These are phyloP conservation scores for Neurospora discreta DNA, from an alignment of 495 filamentous ascomycete species.

Conservation along the genomic window DNA sequence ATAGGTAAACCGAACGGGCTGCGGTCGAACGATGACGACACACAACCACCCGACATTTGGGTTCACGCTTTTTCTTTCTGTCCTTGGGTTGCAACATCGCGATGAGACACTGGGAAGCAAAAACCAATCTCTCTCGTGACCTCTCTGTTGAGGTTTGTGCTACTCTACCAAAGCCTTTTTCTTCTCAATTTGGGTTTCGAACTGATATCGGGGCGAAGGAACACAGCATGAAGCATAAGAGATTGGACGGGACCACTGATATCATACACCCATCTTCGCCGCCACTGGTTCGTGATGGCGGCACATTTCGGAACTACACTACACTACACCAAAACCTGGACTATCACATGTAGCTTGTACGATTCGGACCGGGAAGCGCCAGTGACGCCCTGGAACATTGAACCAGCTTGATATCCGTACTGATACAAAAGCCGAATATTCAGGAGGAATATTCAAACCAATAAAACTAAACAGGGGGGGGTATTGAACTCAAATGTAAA, in stretches of 20 bases:
- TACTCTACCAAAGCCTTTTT: background rate
- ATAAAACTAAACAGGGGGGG: background rate
- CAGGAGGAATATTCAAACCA: background rate
- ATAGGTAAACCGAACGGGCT: background rate
- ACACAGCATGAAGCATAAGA: background rate
- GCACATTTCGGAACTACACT: background rate
- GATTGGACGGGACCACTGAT: background rate
- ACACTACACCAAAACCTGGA: background rate
- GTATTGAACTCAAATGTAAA: constrained; percentile 11
- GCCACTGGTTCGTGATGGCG: background rate
- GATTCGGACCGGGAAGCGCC: background rate
- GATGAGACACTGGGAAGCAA: background rate
- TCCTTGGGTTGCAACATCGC: background rate
- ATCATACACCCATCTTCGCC: background rate
- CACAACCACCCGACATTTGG: background rate
- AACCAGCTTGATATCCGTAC: background rate
- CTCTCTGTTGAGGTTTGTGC: background rate
- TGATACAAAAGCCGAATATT: background rate
- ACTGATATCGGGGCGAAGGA: background rate
- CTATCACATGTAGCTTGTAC: background rate
- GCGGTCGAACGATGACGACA: background rate
- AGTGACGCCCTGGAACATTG: background rate
- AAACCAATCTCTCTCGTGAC: background rate
- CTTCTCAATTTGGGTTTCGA: background rate
- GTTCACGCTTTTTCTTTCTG: background rate